These are phyloP conservation scores for Penicillium sclerotiorum DNA, from an alignment of 2,329 filamentous ascomycete species.

Conservation along the genomic window DNA sequence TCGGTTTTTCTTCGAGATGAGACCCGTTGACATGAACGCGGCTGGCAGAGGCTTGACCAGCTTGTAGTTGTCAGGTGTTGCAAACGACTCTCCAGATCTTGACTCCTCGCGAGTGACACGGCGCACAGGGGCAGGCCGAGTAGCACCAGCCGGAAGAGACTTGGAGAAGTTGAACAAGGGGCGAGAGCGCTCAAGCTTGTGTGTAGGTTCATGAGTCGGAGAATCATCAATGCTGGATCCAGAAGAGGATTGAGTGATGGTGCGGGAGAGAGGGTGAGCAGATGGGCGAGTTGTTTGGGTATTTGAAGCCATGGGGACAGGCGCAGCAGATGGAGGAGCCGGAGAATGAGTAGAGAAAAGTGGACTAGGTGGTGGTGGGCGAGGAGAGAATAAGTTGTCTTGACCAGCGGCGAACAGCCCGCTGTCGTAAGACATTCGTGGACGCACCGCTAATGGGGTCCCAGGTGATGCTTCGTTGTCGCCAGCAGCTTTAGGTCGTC, in stretches of 20 bases:
- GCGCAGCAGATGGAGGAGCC: background rate
- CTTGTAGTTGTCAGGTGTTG: slow-evolving; percentile 77
- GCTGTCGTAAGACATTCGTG: slow-evolving; percentile 78
- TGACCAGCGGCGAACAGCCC: slow-evolving; percentile 65
- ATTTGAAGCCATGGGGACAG: slow-evolving; percentile 3
- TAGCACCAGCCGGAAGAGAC: slow-evolving; percentile 70
- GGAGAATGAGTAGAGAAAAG: slow-evolving; percentile 33
- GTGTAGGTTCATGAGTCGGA: slow-evolving; percentile 63
- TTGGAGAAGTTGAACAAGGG: slow-evolving; percentile 67
- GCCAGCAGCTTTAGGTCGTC: slow-evolving; percentile 36
- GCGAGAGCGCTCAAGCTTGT: slow-evolving; percentile 58
- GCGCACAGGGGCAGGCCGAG: slow-evolving; percentile 50
- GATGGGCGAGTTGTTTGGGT: slow-evolving; percentile 47
- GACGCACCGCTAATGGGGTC: slow-evolving; percentile 60
- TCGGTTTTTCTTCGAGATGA: slow-evolving; percentile 93
- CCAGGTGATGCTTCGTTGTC: slow-evolving; percentile 58
- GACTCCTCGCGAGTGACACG: slow-evolving; percentile 54
- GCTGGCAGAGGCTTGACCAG: slow-evolving; percentile 74
- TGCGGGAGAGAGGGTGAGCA: slow-evolving; percentile 81
- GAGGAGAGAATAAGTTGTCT: slow-evolving; percentile 63
- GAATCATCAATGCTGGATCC: slow-evolving; percentile 78
- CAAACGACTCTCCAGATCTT: slow-evolving; percentile 57
- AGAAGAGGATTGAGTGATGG: slow-evolving; percentile 84
- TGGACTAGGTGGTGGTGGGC: slow-evolving; percentile 57
- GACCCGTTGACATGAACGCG: slow-evolving; percentile 90